A percentile compares a stretch with the other conserved stretches of the same genome.
Conservation (phyloP, 257 asterid genomes). For the Pogostemon cablin region DNA sequence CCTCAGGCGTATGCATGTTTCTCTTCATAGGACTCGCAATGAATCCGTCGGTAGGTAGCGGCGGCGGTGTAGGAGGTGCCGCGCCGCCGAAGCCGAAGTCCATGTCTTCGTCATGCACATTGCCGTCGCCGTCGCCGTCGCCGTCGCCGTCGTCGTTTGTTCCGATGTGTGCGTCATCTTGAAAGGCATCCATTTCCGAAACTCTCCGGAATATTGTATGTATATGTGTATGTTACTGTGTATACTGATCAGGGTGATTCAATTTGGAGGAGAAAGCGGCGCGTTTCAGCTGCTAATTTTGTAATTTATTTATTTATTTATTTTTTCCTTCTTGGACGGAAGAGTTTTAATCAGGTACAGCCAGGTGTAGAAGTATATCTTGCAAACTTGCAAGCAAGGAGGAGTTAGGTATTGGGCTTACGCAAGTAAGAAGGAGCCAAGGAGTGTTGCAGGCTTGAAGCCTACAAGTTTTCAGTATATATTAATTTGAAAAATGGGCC, state of each 20-base stretch:
- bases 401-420: no score
- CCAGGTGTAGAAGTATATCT: neutral
- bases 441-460: no score
- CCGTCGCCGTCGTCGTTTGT: constrained; percentile 45
- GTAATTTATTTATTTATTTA: no score
- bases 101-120: constrained; percentile 42
- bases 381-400: no score
- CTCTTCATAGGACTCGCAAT: constrained; percentile 32
- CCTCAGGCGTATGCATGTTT: constrained; percentile 43
- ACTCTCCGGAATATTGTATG: neutral
- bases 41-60: constrained; percentile 42
- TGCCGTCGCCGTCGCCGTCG: constrained; percentile 46
- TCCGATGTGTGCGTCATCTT: constrained; percentile 41
- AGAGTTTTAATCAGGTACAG: neutral
- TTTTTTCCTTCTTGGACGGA: neutral
- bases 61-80: constrained; percentile 36
- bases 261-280: constrained; percentile 40
- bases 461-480: no score
- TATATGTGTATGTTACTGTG: neutral
- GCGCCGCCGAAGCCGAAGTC: constrained; percentile 47
- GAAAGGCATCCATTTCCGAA: constrained; percentile 56
- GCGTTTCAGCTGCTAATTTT: constrained; percentile 16
- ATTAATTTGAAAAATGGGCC: no score
- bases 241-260: constrained; percentile 24
- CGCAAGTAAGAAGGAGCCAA: no score